Evolutionary conservation across 352 stramenopile species (phyloP).

Genomic region (Peronospora destructor): DNA sequence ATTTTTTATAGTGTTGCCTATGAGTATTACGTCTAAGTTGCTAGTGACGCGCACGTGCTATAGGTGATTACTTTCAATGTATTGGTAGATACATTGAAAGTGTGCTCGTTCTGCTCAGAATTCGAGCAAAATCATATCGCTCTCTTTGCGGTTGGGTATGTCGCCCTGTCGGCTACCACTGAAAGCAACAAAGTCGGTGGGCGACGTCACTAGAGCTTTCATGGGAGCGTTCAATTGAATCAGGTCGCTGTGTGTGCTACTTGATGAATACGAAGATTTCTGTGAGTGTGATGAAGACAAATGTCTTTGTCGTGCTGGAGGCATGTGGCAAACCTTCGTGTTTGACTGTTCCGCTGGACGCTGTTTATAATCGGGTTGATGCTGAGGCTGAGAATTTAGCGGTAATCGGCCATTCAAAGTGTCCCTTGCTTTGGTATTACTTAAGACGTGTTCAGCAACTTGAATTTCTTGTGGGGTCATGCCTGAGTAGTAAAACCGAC

Average conservation of each 20-base stretch:
- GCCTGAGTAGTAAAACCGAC: conserved; percentile 23
- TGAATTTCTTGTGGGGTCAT: conserved; percentile 23
- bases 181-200: conserved; percentile 45
- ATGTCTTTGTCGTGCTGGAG: conserved; percentile 3
- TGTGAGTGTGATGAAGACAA: conserved; percentile 12
- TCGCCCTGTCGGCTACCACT: conserved; percentile 17
- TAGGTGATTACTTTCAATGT: too few species aligned
- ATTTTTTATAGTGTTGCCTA: too few species aligned
- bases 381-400: conserved; percentile 4
- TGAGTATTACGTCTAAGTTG: too few species aligned
- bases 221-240: conserved; percentile 14
- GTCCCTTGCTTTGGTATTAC: conserved; percentile 6
- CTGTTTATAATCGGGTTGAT: conserved; percentile 14
- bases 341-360: conserved; percentile 6
- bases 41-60: too few species aligned
- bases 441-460: conserved; percentile 12
- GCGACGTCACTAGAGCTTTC: conserved; percentile 1
- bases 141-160: conserved; percentile 11
- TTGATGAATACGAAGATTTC: conserved; percentile 22
- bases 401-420: conserved; percentile 11
- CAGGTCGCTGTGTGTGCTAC: conserved; percentile 16
- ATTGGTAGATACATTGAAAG: too few species aligned
- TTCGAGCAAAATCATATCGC: conserved; percentile 56
- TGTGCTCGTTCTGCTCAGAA: conserved; percentile 19
- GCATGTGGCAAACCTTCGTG: conserved; percentile 18